Evolutionary conservation across 2,329 filamentous ascomycete genomes (phyloP).

Genomic region (Paecilomyces sp.): DNA sequence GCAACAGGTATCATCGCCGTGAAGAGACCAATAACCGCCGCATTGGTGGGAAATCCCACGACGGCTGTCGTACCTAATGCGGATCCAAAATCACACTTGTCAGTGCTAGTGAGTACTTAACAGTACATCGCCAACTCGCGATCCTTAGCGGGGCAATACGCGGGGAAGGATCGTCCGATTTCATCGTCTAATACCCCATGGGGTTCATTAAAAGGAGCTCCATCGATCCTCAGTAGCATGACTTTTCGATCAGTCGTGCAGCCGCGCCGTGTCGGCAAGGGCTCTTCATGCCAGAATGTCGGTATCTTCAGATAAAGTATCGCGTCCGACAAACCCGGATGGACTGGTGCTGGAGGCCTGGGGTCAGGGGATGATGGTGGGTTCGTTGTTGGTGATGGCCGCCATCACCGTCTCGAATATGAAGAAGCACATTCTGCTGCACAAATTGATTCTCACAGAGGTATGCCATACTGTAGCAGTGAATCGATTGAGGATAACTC

Average conservation of each 20-base stretch:
- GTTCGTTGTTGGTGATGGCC: slow-evolving; percentile 43
- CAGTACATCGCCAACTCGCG: neutral
- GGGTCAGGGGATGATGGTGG: slow-evolving; percentile 45
- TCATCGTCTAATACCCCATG: neutral
- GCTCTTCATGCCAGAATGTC: neutral
- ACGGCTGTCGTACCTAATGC: neutral
- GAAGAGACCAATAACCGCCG: neutral
- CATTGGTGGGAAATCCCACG: neutral
- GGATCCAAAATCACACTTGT: neutral
- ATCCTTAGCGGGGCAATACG: neutral
- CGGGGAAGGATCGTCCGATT: neutral
- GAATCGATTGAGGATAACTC: neutral
- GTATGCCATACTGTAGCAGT: slow-evolving; percentile 17
- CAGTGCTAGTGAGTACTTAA: neutral
- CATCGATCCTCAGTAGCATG: neutral
- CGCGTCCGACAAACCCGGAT: slow-evolving; percentile 18
- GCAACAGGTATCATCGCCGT: neutral
- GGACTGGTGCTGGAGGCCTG: slow-evolving; percentile 39
- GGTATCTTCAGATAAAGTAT: neutral
- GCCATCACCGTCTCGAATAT: slow-evolving; percentile 45
- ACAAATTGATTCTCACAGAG: slow-evolving; percentile 46
- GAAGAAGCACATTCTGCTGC: slow-evolving; percentile 39
- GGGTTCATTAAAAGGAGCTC: neutral
- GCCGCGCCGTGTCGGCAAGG: neutral
- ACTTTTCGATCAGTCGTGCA: neutral